Conservation (phyloP, 495 filamentous ascomycete species). For the Aspergillus sparsus region DNA sequence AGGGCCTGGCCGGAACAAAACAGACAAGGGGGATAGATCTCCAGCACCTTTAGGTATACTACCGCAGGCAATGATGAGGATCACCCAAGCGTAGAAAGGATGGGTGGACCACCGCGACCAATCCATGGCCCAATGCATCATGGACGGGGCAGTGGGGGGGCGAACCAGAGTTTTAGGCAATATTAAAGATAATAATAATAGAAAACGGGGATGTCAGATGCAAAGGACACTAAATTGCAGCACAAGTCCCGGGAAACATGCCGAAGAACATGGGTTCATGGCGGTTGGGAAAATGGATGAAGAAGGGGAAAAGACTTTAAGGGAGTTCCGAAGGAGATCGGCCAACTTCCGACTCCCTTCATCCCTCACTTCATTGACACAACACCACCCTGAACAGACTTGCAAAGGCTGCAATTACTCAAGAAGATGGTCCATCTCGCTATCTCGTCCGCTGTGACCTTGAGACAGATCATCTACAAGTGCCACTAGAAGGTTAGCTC, state of each 20-base stretch:
- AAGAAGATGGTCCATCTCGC: background rate
- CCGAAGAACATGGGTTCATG: slow-evolving; percentile 1
- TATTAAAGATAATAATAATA: slow-evolving; percentile 1
- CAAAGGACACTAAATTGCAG: background rate
- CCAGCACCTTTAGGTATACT: slow-evolving; percentile 46
- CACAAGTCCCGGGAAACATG: background rate
- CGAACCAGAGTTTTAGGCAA: slow-evolving; percentile 8
- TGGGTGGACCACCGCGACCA: slow-evolving; percentile 42
- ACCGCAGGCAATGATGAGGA: slow-evolving; percentile 44
- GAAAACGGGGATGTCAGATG: background rate
- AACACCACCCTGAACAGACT: background rate
- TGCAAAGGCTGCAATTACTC: no score
- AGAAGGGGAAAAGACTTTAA: background rate
- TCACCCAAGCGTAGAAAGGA: slow-evolving; percentile 44
- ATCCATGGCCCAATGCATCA: slow-evolving; percentile 35
- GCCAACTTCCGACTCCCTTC: slow-evolving; percentile 7
- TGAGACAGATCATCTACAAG: no score
- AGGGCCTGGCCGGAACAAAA: slow-evolving; percentile 6
- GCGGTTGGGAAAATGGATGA: background rate
- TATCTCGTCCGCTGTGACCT: no score
- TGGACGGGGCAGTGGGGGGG: slow-evolving; percentile 12
- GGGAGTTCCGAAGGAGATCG: background rate
- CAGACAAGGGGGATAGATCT: background rate
- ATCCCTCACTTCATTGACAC: background rate
- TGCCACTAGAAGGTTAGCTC: no score